Evolutionary conservation across 441 rosid species (phyloP), one percentile per base, ranked within the genome.

Genomic region (Oxalis stricta): DNA sequence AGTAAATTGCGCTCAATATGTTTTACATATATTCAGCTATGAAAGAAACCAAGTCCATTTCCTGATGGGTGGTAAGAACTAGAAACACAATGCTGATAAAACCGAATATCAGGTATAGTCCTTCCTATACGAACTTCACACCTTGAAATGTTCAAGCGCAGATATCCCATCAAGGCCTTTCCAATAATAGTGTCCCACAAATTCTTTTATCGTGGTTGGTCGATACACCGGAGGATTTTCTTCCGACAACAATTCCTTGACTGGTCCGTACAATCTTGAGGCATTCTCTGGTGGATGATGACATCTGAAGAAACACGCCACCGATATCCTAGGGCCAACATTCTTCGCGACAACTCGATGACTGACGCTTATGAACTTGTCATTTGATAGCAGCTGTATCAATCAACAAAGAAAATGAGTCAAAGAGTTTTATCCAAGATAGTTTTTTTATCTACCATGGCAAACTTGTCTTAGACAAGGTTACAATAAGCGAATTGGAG

Each of bases 251-350:
- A 65, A 41, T 24, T 65, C 56, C 13, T 60, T 22, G 1, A 64
- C 51, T 9, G 70, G 70, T 1, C 59, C 66, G 33, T 55, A 46
- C 1, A 58, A 15, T 33, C 21, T 45, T 0, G 17, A 10, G 18
- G 31, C 8, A 17, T 20, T 34, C 18, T 19, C 55, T 7, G 30
- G 21, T 16, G 14, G 38, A n/a, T 36, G 33, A n/a, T 55, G 50
- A 2, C 56, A 22, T 32, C 66, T 59, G 36, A 70, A 46, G 13
- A 67, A 59, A 41, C 64, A 48, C 2, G 74, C 68, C 17, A 74
- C 64, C 5, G 75, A 74, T 5, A 68, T 38, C 47, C 81, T 62
- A 5, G 72, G 72, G 5, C 77, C 75, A 0, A 33, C 51, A 0
- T 24, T 48, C 21, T 46, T 43, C 3, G 64, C 68, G 7, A 65